Conservation (phyloP, 495 filamentous ascomycete genomes). For the Aspergillus mulundensis region DNA sequence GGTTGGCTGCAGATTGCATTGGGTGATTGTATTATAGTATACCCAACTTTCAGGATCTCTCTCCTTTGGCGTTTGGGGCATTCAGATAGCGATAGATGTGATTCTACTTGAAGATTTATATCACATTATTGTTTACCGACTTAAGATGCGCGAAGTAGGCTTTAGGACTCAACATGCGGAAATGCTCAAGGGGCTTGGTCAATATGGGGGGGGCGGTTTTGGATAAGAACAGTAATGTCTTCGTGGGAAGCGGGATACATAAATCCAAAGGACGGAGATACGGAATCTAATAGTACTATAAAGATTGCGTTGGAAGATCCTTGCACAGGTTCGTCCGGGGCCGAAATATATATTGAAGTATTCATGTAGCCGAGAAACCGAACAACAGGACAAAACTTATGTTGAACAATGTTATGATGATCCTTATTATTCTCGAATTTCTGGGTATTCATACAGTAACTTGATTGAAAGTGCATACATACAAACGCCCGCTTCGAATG, state of each 20-base stretch:
- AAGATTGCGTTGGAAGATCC: too few relatives aligned
- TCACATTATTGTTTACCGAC: neutral
- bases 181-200: too few relatives aligned
- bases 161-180: too few relatives aligned
- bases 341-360: neutral
- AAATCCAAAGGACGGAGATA: too few relatives aligned
- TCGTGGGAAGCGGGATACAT: too few relatives aligned
- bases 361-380: too few relatives aligned
- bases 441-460: neutral
- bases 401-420: too few relatives aligned
- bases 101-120: neutral
- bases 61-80: constrained; percentile 34
- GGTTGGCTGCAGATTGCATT: neutral
- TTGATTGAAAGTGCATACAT: constrained; percentile 24
- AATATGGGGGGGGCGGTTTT: too few relatives aligned
- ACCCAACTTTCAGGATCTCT: constrained; percentile 31
- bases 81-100: constrained; percentile 20
- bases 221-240: too few relatives aligned
- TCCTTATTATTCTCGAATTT: too few relatives aligned
- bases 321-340: neutral
- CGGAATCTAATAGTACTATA: too few relatives aligned
- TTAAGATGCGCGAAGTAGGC: neutral
- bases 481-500: constrained; percentile 39
- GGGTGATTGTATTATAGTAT: constrained; percentile 42
- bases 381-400: too few relatives aligned